phyloP scores from a whole-genome alignment of 1,284 basidiomycete genomes.

The Marasmius tenuissimus region DNA sequence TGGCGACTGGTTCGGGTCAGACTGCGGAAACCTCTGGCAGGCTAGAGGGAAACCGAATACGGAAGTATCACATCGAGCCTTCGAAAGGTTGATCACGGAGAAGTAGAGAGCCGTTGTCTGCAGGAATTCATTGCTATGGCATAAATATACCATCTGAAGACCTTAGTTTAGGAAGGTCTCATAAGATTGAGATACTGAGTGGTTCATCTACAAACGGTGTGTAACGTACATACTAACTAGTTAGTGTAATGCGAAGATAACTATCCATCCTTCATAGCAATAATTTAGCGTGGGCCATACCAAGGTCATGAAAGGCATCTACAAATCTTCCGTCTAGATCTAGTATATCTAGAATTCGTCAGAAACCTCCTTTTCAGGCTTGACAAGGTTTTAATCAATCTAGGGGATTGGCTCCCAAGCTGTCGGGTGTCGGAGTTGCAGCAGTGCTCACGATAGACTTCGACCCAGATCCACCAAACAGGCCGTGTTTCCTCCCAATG shows the following conservation, averaged over 20 bases:
- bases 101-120: too few species aligned
- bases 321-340: not conserved
- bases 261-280: not conserved
- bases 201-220: too few species aligned
- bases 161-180: too few species aligned
- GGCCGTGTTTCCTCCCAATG: constrained; percentile 53
- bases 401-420: not conserved
- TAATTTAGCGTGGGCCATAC: not conserved
- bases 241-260: too few species aligned
- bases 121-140: too few species aligned
- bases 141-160: too few species aligned
- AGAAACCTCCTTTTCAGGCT: not conserved
- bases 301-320: not conserved
- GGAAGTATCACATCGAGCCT: not conserved
- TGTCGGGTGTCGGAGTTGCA: not conserved
- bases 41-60: not conserved
- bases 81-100: too few species aligned
- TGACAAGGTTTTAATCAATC: not conserved
- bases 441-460: not conserved
- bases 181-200: too few species aligned
- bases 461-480: not conserved
- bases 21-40: not conserved
- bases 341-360: not conserved
- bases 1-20: not conserved
- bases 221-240: too few species aligned